Percentiles rank a stretch among this genome's conserved stretches.
These are phyloP conservation scores for Trametes elegans DNA, from an alignment of 768 basidiomycete species.

Conservation along the genomic window DNA sequence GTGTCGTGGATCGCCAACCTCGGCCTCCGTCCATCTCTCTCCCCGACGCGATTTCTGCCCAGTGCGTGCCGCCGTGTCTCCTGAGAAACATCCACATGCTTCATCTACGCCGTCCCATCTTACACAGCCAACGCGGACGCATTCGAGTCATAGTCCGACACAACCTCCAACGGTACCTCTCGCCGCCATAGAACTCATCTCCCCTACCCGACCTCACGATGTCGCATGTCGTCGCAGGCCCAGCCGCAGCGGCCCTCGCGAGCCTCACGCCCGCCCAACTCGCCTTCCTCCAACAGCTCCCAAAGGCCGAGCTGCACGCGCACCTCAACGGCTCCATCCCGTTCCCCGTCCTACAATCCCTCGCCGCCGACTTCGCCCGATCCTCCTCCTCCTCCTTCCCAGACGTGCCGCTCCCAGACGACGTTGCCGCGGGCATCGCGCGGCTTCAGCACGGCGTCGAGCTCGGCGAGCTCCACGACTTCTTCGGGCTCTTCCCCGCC, in stretches of 20 bases:
- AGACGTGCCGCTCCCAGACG: constrained; percentile 11
- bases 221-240: constrained; percentile 24
- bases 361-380: constrained; percentile 53
- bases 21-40: no score
- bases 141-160: neutral
- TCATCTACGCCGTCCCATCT: no score
- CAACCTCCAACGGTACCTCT: no score
- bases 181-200: neutral
- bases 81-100: no score
- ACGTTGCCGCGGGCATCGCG: constrained; percentile 43
- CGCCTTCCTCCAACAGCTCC: constrained; percentile 57
- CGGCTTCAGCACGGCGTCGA: constrained; percentile 38
- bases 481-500: constrained; percentile 72
- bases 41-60: no score
- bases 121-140: no score
- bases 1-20: no score
- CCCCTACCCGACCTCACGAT: neutral
- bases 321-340: constrained; percentile 88
- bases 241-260: constrained; percentile 48
- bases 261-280: constrained; percentile 52
- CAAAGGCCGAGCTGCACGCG: constrained; percentile 85
- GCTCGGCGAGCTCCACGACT: constrained; percentile 61
- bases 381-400: no score
- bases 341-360: constrained; percentile 54
- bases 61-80: no score